Evolutionary conservation across 805 yeast species (phyloP), one percentile per base, ranked within the genome.

Genomic region (Sugiyamaella valdiviana): DNA sequence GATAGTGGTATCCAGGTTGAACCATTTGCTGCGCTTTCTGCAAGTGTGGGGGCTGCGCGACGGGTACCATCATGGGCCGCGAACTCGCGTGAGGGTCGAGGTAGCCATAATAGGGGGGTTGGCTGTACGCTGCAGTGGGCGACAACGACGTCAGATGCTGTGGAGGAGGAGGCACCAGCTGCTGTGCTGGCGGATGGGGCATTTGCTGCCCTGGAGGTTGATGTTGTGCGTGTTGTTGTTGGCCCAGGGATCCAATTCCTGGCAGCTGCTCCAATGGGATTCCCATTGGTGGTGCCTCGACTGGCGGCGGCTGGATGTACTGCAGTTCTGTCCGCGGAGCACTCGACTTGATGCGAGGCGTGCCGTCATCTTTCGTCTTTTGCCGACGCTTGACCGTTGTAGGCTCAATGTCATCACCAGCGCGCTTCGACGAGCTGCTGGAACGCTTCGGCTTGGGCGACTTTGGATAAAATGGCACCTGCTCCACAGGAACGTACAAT

Each of bases 161-260:
- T 5, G n/a, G 21, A 12, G 39, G 41, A 17, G 36, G 48, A 22
- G 35, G 52, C 19, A n/a, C 45, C 7, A 29, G 43, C n/a, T 14
- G 46, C 1, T 41, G 46, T 6, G 5, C 32, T 12, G 10, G 39
- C 7, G 29, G 45, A 20, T 39, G 39, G 16, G 43, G 49, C 41
- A 26, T 49, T 6, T 17, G 48, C 40, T 39, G 52, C n/a, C 21
- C 35, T 42, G 48, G 50, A 6, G 24, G 44, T 12, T 46, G 46
- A 3, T 45, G 45, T 23, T 46, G 56, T 39, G 43, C 44, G 15
- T 43, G 40, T 35, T 36, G 39, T 36, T 36, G 39, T 19, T 36
- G 39, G 7, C 21, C 39, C 10, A 36, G 39, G 2, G 39, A 36
- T 12, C 14, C 39, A 36, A 36, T 16, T 12, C 21, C 21, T 12